Percentiles rank a stretch among this genome's conserved stretches.
phyloP scores from a whole-genome alignment of 768 basidiomycete species.

The Chalciporus pseudorubinellus region DNA sequence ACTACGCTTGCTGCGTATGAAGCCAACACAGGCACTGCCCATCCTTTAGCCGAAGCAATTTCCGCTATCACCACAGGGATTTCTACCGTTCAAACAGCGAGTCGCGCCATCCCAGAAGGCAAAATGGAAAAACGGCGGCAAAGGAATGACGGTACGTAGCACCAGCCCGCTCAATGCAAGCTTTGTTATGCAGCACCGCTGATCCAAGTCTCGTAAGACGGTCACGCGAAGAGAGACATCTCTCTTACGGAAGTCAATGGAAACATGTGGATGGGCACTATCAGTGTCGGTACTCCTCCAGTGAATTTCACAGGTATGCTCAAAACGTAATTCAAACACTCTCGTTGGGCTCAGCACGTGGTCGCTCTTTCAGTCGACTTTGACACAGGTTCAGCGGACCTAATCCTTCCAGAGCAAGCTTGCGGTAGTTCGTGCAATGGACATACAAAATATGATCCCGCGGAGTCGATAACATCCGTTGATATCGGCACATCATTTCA shows the following conservation, averaged over 20 bases:
- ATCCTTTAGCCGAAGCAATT: slow-evolving; percentile 28
- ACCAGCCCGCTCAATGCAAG: background rate
- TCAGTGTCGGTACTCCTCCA: slow-evolving; percentile 49
- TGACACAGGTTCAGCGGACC: slow-evolving; percentile 53
- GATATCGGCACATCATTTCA: slow-evolving; percentile 27
- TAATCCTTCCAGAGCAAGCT: slow-evolving; percentile 37
- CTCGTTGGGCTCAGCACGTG: background rate
- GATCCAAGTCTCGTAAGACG: slow-evolving; percentile 1
- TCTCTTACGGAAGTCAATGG: slow-evolving; percentile 37
- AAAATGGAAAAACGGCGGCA: slow-evolving; percentile 8
- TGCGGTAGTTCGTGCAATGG: slow-evolving; percentile 32
- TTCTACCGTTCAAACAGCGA: background rate
- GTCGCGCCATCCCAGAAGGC: slow-evolving; percentile 1
- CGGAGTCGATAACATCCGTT: slow-evolving; percentile 32
- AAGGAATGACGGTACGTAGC: background rate
- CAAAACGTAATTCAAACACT: background rate
- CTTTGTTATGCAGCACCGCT: background rate
- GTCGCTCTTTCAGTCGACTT: slow-evolving; percentile 42
- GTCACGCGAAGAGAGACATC: slow-evolving; percentile 29
- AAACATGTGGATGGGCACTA: slow-evolving; percentile 45
- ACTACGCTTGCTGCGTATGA: slow-evolving; percentile 43
- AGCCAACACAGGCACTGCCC: slow-evolving; percentile 42
- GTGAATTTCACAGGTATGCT: slow-evolving; percentile 39
- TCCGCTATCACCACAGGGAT: slow-evolving; percentile 1
- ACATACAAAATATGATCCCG: slow-evolving; percentile 31